A percentile compares a stretch with the other conserved stretches of the same genome.
phyloP scores from a whole-genome alignment of 2,329 filamentous ascomycete species.

The Apiospora kogelbergensis region DNA sequence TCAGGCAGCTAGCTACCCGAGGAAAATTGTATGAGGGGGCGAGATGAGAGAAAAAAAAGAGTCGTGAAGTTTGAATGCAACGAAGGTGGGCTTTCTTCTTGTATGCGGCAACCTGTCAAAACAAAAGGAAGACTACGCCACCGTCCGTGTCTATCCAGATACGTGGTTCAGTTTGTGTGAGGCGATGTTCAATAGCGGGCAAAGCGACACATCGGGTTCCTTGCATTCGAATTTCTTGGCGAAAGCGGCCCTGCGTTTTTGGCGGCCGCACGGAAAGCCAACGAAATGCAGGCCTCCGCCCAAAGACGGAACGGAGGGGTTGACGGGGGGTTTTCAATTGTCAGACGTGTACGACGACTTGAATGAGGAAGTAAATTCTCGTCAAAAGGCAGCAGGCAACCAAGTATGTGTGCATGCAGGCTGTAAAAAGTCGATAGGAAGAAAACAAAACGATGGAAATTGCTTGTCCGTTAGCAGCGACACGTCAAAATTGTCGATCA shows the following conservation, averaged over 20 bases:
- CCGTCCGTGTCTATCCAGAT: neutral
- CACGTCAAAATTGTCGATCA: neutral
- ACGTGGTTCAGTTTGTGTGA: neutral
- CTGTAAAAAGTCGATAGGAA: neutral
- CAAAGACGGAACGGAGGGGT: neutral
- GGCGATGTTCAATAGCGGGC: neutral
- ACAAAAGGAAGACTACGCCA: neutral
- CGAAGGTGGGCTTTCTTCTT: neutral
- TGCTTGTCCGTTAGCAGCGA: neutral
- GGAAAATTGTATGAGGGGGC: neutral
- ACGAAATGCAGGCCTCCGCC: neutral
- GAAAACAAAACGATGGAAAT: neutral
- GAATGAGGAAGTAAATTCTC: neutral
- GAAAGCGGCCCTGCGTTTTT: slow-evolving; percentile 2
- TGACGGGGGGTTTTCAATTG: neutral
- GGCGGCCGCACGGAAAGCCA: neutral
- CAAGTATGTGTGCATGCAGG: neutral
- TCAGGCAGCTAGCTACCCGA: neutral
- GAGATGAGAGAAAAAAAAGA: no score
- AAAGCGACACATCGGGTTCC: neutral
- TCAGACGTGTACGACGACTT: neutral
- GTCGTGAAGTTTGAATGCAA: neutral
- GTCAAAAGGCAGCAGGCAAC: neutral
- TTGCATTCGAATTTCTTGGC: neutral
- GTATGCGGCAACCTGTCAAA: neutral